Evolutionary conservation across 139 green algal species (phyloP), one percentile per base, ranked within the genome.

Genomic region (Edaphochlamys debaryana): DNA sequence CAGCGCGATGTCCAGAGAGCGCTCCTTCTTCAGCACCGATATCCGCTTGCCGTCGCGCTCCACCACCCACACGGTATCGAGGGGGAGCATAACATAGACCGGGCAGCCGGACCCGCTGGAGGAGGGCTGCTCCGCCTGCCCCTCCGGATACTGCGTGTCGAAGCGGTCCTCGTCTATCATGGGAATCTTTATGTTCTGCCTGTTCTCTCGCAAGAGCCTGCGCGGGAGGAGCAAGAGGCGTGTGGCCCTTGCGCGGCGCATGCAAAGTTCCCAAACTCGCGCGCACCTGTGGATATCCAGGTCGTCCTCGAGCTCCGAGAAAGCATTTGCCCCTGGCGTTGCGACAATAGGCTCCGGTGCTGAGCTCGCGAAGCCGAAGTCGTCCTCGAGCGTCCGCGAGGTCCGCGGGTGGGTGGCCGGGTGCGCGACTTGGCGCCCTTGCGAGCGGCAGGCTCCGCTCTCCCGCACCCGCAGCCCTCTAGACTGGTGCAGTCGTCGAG

Each of bases 11-110:
- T 96, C 92, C 64, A 98, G 89, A 0, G 91, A 93, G 42, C 92
- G 89, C 79, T 96, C 95, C n/a, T 95, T 93, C 80, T 98, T 98
- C 1, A 98, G 86, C 58, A 98, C 86, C 0, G 92, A 90, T 37
- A 91, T 85, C 68, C 84, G 86, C 40, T 77, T 88, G 50, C 90
- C 91, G 17, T 98, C 94, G 17, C 91, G 88, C 79, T 99, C 94
- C 56, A 98, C 90, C 6, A 99, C 94, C 90, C 95, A 96, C 5
- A 99, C 95, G 38, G 96, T 98, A 87, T 99, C 97, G 58, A 99
- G 90, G 19, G 97, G 97, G 54, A 99, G 95, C 97, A 99, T 99
- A 1, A 99, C 97, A 84, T 96, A 99, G 4, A 99, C 95, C 13
- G 97, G 97, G 71, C 91, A 94, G 22, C 91, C 91, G 0, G 68